Evolutionary conservation across 257 asterid species (phyloP), one percentile per base, ranked within the genome.

Genomic region (Rehmannia glutinosa): DNA sequence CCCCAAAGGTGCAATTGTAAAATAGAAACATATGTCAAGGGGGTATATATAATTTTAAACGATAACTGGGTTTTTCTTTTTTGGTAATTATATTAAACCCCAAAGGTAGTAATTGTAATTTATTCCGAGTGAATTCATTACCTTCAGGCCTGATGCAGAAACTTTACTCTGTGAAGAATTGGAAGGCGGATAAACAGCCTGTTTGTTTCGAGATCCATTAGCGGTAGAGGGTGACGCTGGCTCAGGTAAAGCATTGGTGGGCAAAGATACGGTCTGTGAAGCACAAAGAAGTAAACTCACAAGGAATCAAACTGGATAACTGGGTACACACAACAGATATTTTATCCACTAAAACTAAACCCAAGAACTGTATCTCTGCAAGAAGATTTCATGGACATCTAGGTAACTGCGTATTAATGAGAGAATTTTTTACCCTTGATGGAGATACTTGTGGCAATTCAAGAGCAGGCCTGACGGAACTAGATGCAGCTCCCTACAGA

Each of bases 91-190:
- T n/a, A 23, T 45, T 6, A 45, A 45, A 45, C 52, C 17, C 16
- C 20, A 45, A 45, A 23, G 16, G 8, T 45, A 45, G 52, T 15
- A 45, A n/a, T 45, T 15, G 52, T 45, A 45, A 45, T n/a, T 3
- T 15, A 23, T 20, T 17, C 24, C 8, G 12, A 20, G n/a, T 0
- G 13, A n/a, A 7, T n/a, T 17, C n/a, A 52, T 54, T 78, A 87
- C 96, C 96, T 84, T 92, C 38, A 88, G 80, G 69, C 98, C 93
- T 17, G 90, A 81, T 32, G 84, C 74, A 41, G 77, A 64, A 24
- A 8, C 45, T 47, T 69, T 62, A 68, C 82, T 71, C 64, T 78
- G 82, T 69, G 75, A 66, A 67, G 77, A 77, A 56, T 33, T 66
- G 65, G 70, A 50, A 56, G 79, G 76, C 24, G 46, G 53, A 27